phyloP scores from a whole-genome alignment of 352 stramenopile species.

The Phytopythium mirpurense region DNA sequence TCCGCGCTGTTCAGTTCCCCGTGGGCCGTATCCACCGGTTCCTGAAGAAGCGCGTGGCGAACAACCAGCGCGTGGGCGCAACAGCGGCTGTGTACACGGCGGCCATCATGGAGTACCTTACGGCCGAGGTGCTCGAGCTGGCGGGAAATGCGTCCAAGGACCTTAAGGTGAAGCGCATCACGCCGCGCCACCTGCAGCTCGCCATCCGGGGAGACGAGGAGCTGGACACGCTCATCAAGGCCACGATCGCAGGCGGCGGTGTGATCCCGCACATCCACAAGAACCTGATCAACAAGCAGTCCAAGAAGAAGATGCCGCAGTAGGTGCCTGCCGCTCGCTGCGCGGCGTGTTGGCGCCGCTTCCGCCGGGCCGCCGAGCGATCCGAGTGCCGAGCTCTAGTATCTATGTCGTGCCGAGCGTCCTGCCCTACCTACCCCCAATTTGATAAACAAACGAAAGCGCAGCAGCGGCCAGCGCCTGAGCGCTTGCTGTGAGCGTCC shows the following conservation, averaged over 20 bases:
- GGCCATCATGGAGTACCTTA: constrained; percentile 99
- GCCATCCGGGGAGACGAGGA: constrained; percentile 99
- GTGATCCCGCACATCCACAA: constrained; percentile 99
- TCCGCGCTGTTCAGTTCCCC: constrained; percentile 88
- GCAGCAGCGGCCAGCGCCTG: too few species aligned
- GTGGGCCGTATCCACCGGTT: constrained; percentile 99
- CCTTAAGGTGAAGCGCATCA: constrained; percentile 98
- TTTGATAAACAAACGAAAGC: too few species aligned
- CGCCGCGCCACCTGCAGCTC: constrained; percentile 98
- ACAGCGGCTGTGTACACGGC: constrained; percentile 99
- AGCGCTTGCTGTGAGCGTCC: too few species aligned
- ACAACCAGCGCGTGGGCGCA: constrained; percentile 98
- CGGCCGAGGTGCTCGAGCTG: constrained; percentile 99
- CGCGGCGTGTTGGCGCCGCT: too few species aligned
- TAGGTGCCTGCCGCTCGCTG: constrained; percentile 25
- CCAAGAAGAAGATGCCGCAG: constrained; percentile 82
- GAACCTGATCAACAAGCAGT: constrained; percentile 98
- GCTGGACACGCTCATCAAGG: constrained; percentile 99
- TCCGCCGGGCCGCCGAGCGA: background rate
- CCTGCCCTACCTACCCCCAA: too few species aligned
- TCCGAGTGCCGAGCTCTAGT: too few species aligned
- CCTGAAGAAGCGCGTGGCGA: constrained; percentile 97
- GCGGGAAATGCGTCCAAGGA: constrained; percentile 97
- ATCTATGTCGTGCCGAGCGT: background rate
- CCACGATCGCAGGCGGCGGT: constrained; percentile 99